Evolutionary conservation across 169 alveolate species (phyloP).

Genomic region (Eimeria acervulina): DNA sequence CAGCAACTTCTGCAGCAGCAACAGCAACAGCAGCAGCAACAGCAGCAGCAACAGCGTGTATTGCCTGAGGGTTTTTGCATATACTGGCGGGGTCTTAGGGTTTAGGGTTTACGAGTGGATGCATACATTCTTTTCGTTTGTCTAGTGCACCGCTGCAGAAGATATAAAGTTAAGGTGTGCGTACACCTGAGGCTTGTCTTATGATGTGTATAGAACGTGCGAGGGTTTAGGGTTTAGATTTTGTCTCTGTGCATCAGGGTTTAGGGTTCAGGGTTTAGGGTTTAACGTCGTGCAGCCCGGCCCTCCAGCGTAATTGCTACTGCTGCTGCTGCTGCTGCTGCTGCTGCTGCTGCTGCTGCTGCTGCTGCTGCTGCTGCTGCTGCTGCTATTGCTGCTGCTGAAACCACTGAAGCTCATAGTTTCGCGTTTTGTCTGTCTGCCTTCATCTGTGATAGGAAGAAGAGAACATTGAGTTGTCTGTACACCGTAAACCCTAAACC

Average conservation of each 20-base stretch:
- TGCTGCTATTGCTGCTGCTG: too few relatives aligned
- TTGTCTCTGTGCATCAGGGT: too few relatives aligned
- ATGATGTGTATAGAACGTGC: background rate
- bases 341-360: background rate
- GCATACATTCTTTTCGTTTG: background rate
- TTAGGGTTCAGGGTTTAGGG: constrained; percentile 58
- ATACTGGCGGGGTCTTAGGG: background rate
- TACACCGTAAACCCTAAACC: too few relatives aligned
- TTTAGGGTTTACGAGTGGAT: constrained; percentile 36
- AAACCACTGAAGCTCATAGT: background rate
- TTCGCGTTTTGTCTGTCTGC: background rate
- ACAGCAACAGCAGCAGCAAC: background rate
- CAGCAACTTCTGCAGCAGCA: too few relatives aligned
- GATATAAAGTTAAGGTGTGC: background rate
- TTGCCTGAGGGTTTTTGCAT: background rate
- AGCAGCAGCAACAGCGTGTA: background rate
- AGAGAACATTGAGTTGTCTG: background rate
- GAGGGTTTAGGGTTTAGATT: constrained; percentile 26
- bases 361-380: background rate
- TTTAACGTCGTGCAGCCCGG: background rate
- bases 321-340: constrained; percentile 30
- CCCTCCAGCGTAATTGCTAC: background rate
- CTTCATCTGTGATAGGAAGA: background rate
- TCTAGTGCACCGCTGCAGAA: background rate
- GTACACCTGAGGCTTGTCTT: background rate